Evolutionary conservation across 176 grass and related monocot species (phyloP).

Genomic region (Ensete glaucum): DNA sequence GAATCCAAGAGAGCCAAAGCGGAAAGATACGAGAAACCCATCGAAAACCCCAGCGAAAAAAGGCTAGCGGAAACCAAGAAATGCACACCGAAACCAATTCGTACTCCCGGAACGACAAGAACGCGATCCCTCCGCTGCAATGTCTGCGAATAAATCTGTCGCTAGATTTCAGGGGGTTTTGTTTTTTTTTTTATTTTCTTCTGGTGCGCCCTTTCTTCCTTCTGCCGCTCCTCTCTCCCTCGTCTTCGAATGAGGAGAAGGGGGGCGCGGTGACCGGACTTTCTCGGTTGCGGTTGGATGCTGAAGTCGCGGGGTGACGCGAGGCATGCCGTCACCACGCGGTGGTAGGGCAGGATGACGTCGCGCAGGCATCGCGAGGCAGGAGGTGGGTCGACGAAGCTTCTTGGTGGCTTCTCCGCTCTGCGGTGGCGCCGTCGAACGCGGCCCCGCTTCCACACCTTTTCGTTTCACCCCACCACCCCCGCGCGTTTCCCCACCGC

Average conservation of each 20-base stretch:
- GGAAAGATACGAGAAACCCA: background rate
- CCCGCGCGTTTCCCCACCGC: no score
- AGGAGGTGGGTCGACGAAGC: background rate
- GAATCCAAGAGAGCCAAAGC: background rate
- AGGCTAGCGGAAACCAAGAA: background rate
- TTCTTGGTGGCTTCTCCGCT: background rate
- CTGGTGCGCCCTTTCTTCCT: no score
- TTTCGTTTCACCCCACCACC: no score
- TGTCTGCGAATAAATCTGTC: no score
- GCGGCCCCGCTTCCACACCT: no score
- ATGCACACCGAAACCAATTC: background rate
- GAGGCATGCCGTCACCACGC: conserved; percentile 25
- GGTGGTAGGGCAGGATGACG: conserved; percentile 42
- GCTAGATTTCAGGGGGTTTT: no score
- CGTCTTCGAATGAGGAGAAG: no score
- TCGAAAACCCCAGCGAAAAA: background rate
- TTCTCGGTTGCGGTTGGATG: background rate
- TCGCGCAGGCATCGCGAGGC: background rate
- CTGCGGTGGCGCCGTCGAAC: no score
- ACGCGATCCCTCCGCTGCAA: background rate
- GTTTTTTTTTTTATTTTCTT: no score
- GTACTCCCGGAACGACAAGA: no score
- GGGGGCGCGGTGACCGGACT: background rate
- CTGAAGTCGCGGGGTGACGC: conserved; percentile 64
- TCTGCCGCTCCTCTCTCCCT: background rate